Conservation (phyloP, 2,329 filamentous ascomycete species). For the Endothia cerciana region DNA sequence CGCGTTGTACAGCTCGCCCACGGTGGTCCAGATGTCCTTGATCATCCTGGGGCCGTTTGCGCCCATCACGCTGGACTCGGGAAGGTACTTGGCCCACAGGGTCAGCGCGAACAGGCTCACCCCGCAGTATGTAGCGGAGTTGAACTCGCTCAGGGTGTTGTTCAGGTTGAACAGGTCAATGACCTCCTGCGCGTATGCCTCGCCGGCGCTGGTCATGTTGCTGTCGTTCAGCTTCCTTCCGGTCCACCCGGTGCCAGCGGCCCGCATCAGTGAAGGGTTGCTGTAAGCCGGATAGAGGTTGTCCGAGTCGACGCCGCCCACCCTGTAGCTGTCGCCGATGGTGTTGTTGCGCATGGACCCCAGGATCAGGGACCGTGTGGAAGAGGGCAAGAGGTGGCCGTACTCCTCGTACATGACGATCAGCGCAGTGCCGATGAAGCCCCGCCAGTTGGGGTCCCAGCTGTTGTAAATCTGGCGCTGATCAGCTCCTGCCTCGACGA, state of each 20-base stretch:
- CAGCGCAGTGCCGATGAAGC: constrained; percentile 63
- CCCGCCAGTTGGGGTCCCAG: constrained; percentile 69
- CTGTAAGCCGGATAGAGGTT: constrained; percentile 67
- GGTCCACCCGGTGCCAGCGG: constrained; percentile 62
- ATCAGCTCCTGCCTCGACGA: no score
- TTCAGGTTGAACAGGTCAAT: constrained; percentile 59
- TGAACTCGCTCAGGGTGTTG: constrained; percentile 65
- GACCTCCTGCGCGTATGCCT: constrained; percentile 58
- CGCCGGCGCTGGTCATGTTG: constrained; percentile 63
- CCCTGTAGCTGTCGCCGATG: constrained; percentile 63
- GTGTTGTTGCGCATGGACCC: constrained; percentile 59
- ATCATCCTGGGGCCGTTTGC: constrained; percentile 57
- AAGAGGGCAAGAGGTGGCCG: constrained; percentile 45
- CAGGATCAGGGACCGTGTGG: constrained; percentile 49
- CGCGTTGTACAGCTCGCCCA: constrained; percentile 60
- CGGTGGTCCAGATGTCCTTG: constrained; percentile 54
- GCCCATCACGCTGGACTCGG: constrained; percentile 56
- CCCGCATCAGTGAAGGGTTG: constrained; percentile 65
- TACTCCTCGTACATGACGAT: constrained; percentile 65
- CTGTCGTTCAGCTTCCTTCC: constrained; percentile 55
- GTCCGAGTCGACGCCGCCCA: constrained; percentile 62
- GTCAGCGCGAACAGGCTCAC: constrained; percentile 63
- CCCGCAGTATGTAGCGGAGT: constrained; percentile 65
- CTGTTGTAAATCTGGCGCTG: constrained; percentile 51
- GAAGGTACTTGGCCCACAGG: constrained; percentile 63